Evolutionary conservation across 805 yeast genomes (phyloP).

Genomic region (Candida ponderosae): DNA sequence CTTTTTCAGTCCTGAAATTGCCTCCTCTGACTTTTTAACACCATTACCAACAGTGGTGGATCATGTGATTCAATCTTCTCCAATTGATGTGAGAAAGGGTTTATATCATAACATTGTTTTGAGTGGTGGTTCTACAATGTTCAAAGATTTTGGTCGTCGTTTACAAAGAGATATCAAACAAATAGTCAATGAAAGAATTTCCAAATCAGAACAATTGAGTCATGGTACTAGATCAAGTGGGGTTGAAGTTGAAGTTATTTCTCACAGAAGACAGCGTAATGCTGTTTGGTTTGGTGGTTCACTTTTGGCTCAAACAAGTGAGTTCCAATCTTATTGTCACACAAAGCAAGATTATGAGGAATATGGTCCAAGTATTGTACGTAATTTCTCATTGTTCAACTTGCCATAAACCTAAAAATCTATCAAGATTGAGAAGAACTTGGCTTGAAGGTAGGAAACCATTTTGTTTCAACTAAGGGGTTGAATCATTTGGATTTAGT

Average conservation of each 20-base stretch:
- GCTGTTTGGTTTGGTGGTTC: slow-evolving; percentile 99
- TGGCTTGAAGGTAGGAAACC: too few relatives aligned
- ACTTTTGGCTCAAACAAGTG: slow-evolving; percentile 92
- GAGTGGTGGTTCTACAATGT: slow-evolving; percentile 98
- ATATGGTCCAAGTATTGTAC: slow-evolving; percentile 94
- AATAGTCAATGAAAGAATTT: slow-evolving; percentile 84
- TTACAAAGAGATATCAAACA: slow-evolving; percentile 88
- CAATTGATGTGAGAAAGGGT: slow-evolving; percentile 97
- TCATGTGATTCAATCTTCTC: slow-evolving; percentile 88
- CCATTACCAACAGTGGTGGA: slow-evolving; percentile 97
- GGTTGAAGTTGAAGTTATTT: slow-evolving; percentile 92
- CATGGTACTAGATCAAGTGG: slow-evolving; percentile 73
- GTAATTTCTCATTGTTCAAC: slow-evolving; percentile 91
- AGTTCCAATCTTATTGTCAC: slow-evolving; percentile 92
- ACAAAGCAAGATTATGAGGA: slow-evolving; percentile 97
- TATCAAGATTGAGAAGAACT: too few relatives aligned
- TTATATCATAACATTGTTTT: slow-evolving; percentile 91
- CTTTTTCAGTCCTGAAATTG: slow-evolving; percentile 96
- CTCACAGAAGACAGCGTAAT: slow-evolving; percentile 94
- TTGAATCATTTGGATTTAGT: too few relatives aligned
- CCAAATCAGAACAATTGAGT: slow-evolving; percentile 67
- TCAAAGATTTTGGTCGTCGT: slow-evolving; percentile 95
- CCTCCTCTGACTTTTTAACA: slow-evolving; percentile 88
- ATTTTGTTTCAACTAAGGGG: too few relatives aligned
- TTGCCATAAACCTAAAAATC: slow-evolving; percentile 79